These are phyloP conservation scores for Casuarina equisetifolia DNA, from an alignment of 306 rosid species.

Conservation along the genomic window DNA sequence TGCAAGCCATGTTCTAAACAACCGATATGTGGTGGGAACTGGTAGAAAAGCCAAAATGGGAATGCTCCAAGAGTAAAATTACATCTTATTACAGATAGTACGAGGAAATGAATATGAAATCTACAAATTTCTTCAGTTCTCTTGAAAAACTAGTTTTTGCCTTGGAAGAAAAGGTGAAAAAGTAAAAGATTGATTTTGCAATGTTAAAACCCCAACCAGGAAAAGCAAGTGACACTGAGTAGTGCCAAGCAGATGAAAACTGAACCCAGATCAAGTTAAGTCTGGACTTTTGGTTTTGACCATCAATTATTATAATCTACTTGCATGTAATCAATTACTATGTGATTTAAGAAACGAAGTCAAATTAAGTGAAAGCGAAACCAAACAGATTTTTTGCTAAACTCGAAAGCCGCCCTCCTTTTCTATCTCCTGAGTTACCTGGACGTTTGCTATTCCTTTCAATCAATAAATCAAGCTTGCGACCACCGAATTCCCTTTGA, in stretches of 20 bases:
- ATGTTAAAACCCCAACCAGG: too few relatives aligned
- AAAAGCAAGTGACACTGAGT: not conserved
- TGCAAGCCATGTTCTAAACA: too few relatives aligned
- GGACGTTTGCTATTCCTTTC: constrained; percentile 42
- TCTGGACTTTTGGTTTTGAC: not conserved
- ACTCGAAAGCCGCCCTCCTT: constrained; percentile 33
- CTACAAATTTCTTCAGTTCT: too few relatives aligned
- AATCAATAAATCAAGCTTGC: constrained; percentile 32
- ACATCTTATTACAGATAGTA: too few relatives aligned
- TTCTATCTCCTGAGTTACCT: constrained; percentile 29
- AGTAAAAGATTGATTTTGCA: too few relatives aligned
- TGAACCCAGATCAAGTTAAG: not conserved
- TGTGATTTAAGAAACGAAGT: constrained; percentile 23
- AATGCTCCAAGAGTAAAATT: too few relatives aligned
- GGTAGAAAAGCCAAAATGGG: too few relatives aligned
- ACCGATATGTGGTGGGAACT: too few relatives aligned
- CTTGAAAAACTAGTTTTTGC: too few relatives aligned
- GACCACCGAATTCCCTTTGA: constrained; percentile 21
- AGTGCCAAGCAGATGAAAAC: not conserved
- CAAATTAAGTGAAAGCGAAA: constrained; percentile 55
- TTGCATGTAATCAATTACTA: not conserved
- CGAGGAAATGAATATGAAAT: too few relatives aligned
- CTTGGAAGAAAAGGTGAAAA: too few relatives aligned
- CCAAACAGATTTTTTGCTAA: constrained; percentile 33
- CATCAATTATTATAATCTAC: not conserved